phyloP scores from a whole-genome alignment of 129 eudicot species.

The Lactuca sativa region DNA sequence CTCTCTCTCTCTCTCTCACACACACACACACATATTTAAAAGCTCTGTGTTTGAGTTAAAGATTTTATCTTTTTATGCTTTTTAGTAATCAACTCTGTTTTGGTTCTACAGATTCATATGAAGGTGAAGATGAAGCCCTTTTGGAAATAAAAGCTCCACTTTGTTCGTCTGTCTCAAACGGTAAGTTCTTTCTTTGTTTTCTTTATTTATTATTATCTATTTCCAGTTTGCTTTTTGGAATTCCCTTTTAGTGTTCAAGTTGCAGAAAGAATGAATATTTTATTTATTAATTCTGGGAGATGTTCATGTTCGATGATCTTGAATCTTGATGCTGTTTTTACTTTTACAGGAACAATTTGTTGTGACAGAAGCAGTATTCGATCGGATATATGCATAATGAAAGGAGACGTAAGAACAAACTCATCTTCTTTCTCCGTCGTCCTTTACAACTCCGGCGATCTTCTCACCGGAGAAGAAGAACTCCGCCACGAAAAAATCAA shows the following conservation, averaged over 20 bases:
- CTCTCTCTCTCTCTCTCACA: conserved; percentile 11
- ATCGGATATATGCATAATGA: conserved; percentile 77
- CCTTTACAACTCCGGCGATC: conserved; percentile 45
- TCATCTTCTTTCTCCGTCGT: conserved; percentile 60
- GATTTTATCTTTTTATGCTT: conserved; percentile 6
- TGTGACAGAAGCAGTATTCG: conserved; percentile 81
- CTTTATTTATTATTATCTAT: neutral
- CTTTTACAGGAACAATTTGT: conserved; percentile 74
- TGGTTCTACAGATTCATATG: conserved; percentile 62
- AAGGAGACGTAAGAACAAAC: conserved; percentile 85
- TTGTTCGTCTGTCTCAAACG: conserved; percentile 74
- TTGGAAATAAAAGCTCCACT: conserved; percentile 44
- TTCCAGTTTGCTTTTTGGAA: conserved; percentile 6
- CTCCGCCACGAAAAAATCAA: conserved; percentile 68
- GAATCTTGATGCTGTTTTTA: conserved; percentile 23
- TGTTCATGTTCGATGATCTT: conserved; percentile 1
- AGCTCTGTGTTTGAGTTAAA: neutral
- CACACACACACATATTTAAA: neutral
- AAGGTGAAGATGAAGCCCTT: conserved; percentile 44
- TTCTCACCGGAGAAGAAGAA: conserved; percentile 20
- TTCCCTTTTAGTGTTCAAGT: conserved; percentile 16
- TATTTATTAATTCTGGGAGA: neutral
- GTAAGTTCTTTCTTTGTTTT: conserved; percentile 35
- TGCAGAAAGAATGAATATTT: conserved; percentile 4
- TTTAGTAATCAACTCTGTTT: neutral